These are phyloP conservation scores for Petasospora rhodanensis DNA, from an alignment of 1,139 yeast species.

Conservation along the genomic window DNA sequence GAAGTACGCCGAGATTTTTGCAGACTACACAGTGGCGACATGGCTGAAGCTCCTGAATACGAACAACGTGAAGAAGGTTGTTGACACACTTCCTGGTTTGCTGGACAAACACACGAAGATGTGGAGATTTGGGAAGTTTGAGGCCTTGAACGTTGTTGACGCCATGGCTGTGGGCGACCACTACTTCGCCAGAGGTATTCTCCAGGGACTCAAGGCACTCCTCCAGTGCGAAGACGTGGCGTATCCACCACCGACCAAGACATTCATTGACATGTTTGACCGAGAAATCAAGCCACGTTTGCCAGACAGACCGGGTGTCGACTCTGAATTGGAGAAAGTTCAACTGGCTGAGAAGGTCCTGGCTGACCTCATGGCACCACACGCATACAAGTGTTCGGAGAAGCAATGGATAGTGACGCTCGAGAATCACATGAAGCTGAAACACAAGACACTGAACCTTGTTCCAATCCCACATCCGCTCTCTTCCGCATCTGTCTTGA, in stretches of 20 bases:
- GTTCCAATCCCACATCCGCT: slow-evolving; percentile 19
- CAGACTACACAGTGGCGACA: slow-evolving; percentile 15
- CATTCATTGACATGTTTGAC: slow-evolving; percentile 8
- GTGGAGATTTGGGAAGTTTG: slow-evolving; percentile 10
- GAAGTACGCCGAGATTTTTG: slow-evolving; percentile 10
- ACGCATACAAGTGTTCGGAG: slow-evolving; percentile 3
- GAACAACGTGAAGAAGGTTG: slow-evolving; percentile 11
- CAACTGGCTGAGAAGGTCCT: slow-evolving; percentile 5
- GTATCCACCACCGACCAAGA: slow-evolving; percentile 16
- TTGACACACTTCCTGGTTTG: slow-evolving; percentile 11
- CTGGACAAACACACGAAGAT: slow-evolving; percentile 14
- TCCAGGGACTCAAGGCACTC: slow-evolving; percentile 9
- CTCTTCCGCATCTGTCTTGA: slow-evolving; percentile 11
- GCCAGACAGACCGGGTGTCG: slow-evolving; percentile 8
- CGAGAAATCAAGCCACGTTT: slow-evolving; percentile 9
- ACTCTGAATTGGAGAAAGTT: slow-evolving; percentile 6
- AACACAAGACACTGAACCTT: slow-evolving; percentile 7
- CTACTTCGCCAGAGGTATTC: slow-evolving; percentile 10
- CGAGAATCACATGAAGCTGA: slow-evolving; percentile 4
- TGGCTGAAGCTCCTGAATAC: slow-evolving; percentile 16
- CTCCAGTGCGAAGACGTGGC: slow-evolving; percentile 10
- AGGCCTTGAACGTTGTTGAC: slow-evolving; percentile 15
- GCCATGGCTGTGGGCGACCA: slow-evolving; percentile 17
- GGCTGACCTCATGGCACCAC: slow-evolving; percentile 6
- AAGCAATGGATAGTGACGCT: slow-evolving; percentile 5